A percentile compares a stretch with the other conserved stretches of the same genome.
These are phyloP conservation scores for Starmera dryadoides DNA, from an alignment of 805 yeast species.

Conservation along the genomic window DNA sequence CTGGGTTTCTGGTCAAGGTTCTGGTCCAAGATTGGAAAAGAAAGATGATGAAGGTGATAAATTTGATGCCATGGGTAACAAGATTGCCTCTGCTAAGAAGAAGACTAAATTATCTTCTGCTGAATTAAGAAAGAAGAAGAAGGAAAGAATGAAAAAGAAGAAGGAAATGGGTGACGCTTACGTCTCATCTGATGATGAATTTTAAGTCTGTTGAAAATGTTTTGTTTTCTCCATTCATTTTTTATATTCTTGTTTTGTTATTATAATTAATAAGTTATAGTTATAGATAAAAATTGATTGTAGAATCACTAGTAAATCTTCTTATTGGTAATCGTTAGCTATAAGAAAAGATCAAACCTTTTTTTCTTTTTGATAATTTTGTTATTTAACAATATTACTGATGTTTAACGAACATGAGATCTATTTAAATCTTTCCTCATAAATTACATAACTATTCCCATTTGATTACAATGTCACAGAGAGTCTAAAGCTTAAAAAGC, in stretches of 20 bases:
- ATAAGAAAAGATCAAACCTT: no score
- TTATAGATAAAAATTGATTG: neutral
- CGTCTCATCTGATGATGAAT: conserved; percentile 93
- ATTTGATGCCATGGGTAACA: conserved; percentile 99
- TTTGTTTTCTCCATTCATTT: neutral
- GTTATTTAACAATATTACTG: no score
- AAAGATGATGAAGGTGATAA: conserved; percentile 95
- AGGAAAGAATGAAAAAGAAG: conserved; percentile 99
- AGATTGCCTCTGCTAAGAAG: conserved; percentile 94
- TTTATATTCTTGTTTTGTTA: neutral
- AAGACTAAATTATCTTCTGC: conserved; percentile 97
- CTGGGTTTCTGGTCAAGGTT: conserved; percentile 99
- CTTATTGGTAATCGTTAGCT: no score
- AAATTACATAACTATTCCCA: no score
- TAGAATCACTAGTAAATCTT: no score
- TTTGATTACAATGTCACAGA: no score
- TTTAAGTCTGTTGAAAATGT: conserved; percentile 32
- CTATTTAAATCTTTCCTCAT: no score
- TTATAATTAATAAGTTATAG: neutral
- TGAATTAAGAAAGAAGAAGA: conserved; percentile 99
- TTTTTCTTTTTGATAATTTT: no score
- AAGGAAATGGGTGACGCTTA: conserved; percentile 99
- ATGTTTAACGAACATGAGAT: no score
- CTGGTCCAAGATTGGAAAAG: conserved; percentile 99
- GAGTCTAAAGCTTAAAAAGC: no score